A percentile compares a stretch with the other conserved stretches of the same genome.
phyloP scores from a whole-genome alignment of 2,329 filamentous ascomycete genomes.

The Myriangium duriaei region DNA sequence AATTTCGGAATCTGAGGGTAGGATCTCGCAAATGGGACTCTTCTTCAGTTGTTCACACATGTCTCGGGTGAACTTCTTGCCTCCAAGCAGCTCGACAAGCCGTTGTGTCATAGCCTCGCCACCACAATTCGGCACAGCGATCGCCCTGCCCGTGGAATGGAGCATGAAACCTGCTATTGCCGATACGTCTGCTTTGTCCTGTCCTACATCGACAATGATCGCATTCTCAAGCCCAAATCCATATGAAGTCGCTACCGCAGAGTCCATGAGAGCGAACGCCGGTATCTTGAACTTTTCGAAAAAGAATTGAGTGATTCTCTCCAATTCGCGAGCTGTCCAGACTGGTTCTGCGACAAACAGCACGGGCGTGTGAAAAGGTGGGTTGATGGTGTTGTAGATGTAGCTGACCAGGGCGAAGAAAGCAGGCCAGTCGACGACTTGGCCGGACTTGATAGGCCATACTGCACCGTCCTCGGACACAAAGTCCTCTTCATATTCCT shows the following conservation, averaged over 20 bases:
- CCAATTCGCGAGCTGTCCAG: slow-evolving; percentile 80
- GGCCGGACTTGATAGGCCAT: slow-evolving; percentile 71
- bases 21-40: slow-evolving; percentile 49
- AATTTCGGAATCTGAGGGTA: slow-evolving; percentile 41
- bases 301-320: slow-evolving; percentile 81
- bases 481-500: slow-evolving; percentile 75
- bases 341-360: slow-evolving; percentile 79
- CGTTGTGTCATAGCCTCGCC: slow-evolving; percentile 76
- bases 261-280: slow-evolving; percentile 80
- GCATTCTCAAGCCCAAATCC: slow-evolving; percentile 73
- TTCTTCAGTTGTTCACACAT: slow-evolving; percentile 56
- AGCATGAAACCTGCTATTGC: slow-evolving; percentile 75
- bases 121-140: slow-evolving; percentile 56
- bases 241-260: slow-evolving; percentile 66
- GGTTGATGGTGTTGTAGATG: slow-evolving; percentile 77
- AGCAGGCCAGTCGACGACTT: slow-evolving; percentile 79
- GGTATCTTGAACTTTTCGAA: slow-evolving; percentile 97
- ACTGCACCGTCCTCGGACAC: slow-evolving; percentile 80
- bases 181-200: slow-evolving; percentile 83
- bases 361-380: slow-evolving; percentile 87
- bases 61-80: slow-evolving; percentile 45
- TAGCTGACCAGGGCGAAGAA: slow-evolving; percentile 91
- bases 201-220: slow-evolving; percentile 83
- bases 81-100: slow-evolving; percentile 52
- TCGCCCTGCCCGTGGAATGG: slow-evolving; percentile 52